phyloP scores from a whole-genome alignment of 257 asterid species.

The Eucommia ulmoides region DNA sequence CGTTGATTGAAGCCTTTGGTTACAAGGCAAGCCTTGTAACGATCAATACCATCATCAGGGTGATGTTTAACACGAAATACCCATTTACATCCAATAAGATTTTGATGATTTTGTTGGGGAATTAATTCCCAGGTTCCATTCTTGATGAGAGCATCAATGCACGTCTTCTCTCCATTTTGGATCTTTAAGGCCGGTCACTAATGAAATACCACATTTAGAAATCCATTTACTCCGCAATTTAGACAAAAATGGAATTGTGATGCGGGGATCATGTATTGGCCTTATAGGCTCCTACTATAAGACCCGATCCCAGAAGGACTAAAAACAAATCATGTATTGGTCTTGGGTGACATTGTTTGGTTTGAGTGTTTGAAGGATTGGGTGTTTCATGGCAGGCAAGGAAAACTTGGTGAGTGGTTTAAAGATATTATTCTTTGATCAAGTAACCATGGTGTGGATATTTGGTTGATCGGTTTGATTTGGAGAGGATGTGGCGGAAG shows the following conservation, averaged over 20 bases:
- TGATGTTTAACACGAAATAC: neutral
- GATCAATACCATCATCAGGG: neutral
- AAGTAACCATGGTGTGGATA: neutral
- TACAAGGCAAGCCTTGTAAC: neutral
- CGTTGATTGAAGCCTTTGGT: neutral
- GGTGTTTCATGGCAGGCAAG: neutral
- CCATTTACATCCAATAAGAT: neutral
- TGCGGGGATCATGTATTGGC: too few species aligned
- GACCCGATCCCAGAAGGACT: too few species aligned
- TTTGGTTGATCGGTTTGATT: neutral
- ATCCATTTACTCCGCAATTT: too few species aligned
- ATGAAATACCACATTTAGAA: too few species aligned
- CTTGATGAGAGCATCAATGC: neutral
- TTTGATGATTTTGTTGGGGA: too few species aligned
- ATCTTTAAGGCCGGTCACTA: too few species aligned
- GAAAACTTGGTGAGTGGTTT: neutral
- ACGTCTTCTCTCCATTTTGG: neutral
- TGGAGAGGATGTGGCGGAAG: neutral
- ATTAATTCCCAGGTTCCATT: neutral
- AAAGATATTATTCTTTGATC: neutral
- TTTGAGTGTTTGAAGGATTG: neutral
- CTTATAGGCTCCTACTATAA: too few species aligned
- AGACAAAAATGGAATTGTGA: too few species aligned
- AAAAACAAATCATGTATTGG: too few species aligned
- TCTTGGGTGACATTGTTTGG: neutral